Base-by-base conservation (phyloP, 257 asterid species). In the Ajuga chamaepitys region DNA sequence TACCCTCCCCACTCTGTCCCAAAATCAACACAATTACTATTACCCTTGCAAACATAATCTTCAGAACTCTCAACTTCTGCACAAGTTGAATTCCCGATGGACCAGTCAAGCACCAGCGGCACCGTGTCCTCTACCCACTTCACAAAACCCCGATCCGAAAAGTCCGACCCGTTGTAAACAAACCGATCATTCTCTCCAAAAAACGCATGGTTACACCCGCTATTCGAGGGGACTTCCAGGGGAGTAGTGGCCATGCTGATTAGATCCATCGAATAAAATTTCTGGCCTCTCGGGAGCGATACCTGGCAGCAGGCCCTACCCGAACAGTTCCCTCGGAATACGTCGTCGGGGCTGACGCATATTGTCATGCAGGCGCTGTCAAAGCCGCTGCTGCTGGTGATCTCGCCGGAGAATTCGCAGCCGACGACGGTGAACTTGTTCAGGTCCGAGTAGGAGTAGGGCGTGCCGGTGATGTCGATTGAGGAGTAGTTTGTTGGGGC, bases 291-390 rank as follows among this genome's bases (percentile, higher is more conserved):
- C 0, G 73, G 75, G 9, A 77, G 48, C 0, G 54, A 7, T 0
- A 53, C 47, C 17, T 70, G 72, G 67, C 82, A 73, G 26, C 82
- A 77, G 0, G 79, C 77, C 0, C 37, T 46, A 0, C 82, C 79
- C 0, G 76, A 22, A 13, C 83, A 78, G 8, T 0, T 38, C 10
- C 79, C 72, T 1, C 65, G 69, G 0, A 61, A 17, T 0, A 41
- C 7, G 28, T 72, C 78, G 1, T 16, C 30, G n/a, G 9, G 6
- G 1, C 26, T 3, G 0, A 47, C 18, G 25, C 83, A 78, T 0
- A 64, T 2, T 4, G 77, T 34, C 0, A 71, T 1, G 24, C 80
- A 78, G 0, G 75, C 74, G 38, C 59, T 62, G 5, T 41, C 38
- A 48, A 62, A 70, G 30, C 73, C 70, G 0, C 22, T 18, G 2